Percentiles rank a stretch among this genome's conserved stretches.
Conservation (phyloP, 2,329 filamentous ascomycete genomes). For the Microsporum ferrugineum region DNA sequence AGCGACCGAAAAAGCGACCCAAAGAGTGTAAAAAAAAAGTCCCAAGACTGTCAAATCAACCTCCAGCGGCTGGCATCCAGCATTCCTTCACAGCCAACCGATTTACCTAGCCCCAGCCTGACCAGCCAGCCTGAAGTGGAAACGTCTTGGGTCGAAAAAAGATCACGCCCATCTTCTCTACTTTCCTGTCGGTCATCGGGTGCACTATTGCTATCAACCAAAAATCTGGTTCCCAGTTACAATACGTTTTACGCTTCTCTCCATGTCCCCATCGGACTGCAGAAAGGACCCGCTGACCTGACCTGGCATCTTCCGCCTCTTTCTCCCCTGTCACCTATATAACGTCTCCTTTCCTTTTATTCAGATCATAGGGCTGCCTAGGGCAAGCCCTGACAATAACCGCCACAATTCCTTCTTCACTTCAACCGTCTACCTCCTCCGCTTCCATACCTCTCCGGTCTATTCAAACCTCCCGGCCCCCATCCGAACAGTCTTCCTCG, state of each 20-base stretch:
- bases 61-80: background rate
- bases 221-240: background rate
- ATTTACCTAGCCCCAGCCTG: background rate
- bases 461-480: constrained; percentile 36
- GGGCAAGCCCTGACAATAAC: constrained; percentile 57
- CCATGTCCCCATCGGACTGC: background rate
- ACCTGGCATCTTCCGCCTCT: background rate
- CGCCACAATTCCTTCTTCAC: constrained; percentile 76
- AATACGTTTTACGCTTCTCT: no score
- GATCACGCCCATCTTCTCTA: background rate
- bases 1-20: background rate
- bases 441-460: constrained; percentile 82
- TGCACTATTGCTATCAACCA: background rate
- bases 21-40: background rate
- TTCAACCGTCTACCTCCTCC: constrained; percentile 47
- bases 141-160: background rate
- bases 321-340: background rate
- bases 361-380: constrained; percentile 49
- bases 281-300: background rate
- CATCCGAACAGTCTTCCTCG: constrained; percentile 27
- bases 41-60: background rate
- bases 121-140: background rate
- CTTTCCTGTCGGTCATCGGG: background rate
- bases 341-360: constrained; percentile 5
- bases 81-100: background rate